phyloP scores from a whole-genome alignment of 2,329 filamentous ascomycete species.

The Colletotrichum paranaense region DNA sequence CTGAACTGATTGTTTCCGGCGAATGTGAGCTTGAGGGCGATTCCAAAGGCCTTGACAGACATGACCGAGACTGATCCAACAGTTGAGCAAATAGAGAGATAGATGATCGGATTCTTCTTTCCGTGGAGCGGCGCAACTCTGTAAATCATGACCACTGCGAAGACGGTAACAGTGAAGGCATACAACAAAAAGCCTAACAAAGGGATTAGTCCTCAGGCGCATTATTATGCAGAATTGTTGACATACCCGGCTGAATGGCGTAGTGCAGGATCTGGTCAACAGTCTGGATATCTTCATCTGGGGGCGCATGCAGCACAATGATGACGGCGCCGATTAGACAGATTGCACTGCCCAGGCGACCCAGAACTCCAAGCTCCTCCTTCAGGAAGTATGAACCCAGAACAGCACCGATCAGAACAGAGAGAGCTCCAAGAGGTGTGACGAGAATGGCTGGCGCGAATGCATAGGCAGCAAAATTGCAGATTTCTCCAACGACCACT shows the following conservation, averaged over 20 bases:
- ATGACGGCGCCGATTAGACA: constrained; percentile 97
- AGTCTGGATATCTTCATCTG: constrained; percentile 89
- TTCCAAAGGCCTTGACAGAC: constrained; percentile 98
- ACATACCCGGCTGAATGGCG: constrained; percentile 88
- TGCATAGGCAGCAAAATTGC: constrained; percentile 98
- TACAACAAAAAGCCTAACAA: constrained; percentile 87
- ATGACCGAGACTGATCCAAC: constrained; percentile 98
- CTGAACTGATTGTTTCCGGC: constrained; percentile 94
- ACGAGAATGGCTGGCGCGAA: constrained; percentile 99
- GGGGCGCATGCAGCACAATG: constrained; percentile 96
- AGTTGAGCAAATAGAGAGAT: constrained; percentile 96
- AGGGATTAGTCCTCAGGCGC: constrained; percentile 15
- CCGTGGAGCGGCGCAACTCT: constrained; percentile 89
- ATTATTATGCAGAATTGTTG: neutral
- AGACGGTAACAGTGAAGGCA: constrained; percentile 80
- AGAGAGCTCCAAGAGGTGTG: constrained; percentile 91
- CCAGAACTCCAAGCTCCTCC: constrained; percentile 89
- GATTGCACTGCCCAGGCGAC: constrained; percentile 94
- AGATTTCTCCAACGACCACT: constrained; percentile 94
- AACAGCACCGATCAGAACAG: constrained; percentile 94
- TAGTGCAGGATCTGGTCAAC: constrained; percentile 93
- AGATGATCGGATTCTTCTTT: constrained; percentile 95
- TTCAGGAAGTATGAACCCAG: constrained; percentile 94
- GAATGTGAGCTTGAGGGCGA: constrained; percentile 95
- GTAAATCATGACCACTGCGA: constrained; percentile 96